Percentiles rank a stretch among this genome's conserved stretches.
Conservation (phyloP, 1,284 basidiomycete species). For the Cryptococcus sp. region DNA sequence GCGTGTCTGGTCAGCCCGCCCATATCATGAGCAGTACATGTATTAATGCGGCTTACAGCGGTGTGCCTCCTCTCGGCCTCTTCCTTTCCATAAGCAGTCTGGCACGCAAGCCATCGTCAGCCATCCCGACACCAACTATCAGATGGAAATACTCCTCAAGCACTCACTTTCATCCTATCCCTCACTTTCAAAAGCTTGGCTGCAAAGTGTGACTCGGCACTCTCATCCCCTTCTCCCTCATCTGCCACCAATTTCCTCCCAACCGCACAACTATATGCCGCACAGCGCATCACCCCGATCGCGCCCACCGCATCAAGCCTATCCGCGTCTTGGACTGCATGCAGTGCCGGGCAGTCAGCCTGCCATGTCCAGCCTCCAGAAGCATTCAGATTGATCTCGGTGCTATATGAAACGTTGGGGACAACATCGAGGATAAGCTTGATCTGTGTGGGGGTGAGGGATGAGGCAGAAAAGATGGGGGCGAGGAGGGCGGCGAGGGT, state of each 20-base stretch:
- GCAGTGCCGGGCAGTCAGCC: slow-evolving; percentile 68
- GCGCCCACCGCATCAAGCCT: slow-evolving; percentile 87
- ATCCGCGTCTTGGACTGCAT: slow-evolving; percentile 91
- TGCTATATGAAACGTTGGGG: slow-evolving; percentile 80
- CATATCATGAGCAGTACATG: too few species aligned
- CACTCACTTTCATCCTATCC: slow-evolving; percentile 62
- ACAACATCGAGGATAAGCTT: slow-evolving; percentile 57
- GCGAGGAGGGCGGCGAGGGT: slow-evolving; percentile 24
- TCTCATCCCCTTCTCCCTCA: slow-evolving; percentile 49
- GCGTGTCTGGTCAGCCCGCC: too few species aligned
- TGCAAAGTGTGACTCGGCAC: slow-evolving; percentile 78
- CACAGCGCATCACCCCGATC: slow-evolving; percentile 80
- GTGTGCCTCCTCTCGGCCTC: slow-evolving; percentile 71
- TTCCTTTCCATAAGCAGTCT: slow-evolving; percentile 62
- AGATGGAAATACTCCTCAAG: background rate
- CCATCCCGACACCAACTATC: background rate
- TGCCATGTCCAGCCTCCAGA: slow-evolving; percentile 69
- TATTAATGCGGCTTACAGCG: too few species aligned
- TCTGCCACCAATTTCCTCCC: slow-evolving; percentile 17
- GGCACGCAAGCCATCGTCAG: background rate
- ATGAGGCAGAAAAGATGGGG: slow-evolving; percentile 24
- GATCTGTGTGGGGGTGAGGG: slow-evolving; percentile 13
- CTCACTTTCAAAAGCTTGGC: slow-evolving; percentile 77
- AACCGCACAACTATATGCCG: slow-evolving; percentile 67
- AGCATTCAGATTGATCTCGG: slow-evolving; percentile 66